Evolutionary conservation across 805 yeast species (phyloP).

Genomic region (Teunomyces pallodes): DNA sequence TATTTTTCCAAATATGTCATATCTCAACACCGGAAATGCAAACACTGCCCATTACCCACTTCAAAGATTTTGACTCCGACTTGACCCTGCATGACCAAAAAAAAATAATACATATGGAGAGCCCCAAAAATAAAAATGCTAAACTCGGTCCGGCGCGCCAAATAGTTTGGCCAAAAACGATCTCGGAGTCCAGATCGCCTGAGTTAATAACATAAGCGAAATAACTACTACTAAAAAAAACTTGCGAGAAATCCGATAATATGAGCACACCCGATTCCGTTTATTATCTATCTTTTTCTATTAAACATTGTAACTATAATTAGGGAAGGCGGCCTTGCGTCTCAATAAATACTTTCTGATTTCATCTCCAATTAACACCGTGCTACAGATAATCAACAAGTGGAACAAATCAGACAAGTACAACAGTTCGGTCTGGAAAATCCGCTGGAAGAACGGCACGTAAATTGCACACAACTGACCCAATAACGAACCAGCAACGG

Average conservation of each 20-base stretch:
- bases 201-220: background rate
- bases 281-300: background rate
- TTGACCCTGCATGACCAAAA: no score
- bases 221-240: no score
- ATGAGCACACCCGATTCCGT: background rate
- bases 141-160: background rate
- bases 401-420: slow-evolving; percentile 65
- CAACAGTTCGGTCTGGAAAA: slow-evolving; percentile 94
- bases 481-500: slow-evolving; percentile 80
- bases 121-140: background rate
- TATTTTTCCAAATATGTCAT: no score
- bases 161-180: no score
- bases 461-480: slow-evolving; percentile 95
- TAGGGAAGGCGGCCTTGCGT: slow-evolving; percentile 15
- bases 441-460: slow-evolving; percentile 85
- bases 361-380: slow-evolving; percentile 87
- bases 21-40: no score
- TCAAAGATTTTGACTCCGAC: no score
- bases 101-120: no score
- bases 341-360: slow-evolving; percentile 52
- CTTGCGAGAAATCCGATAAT: background rate
- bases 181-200: background rate
- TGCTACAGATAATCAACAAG: slow-evolving; percentile 63
- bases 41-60: no score
- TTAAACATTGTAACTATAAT: slow-evolving; percentile 15